Percentiles rank a stretch among this genome's conserved stretches.
These are phyloP conservation scores for Carallia brachiata DNA, from an alignment of 345 rosid species.

Conservation along the genomic window DNA sequence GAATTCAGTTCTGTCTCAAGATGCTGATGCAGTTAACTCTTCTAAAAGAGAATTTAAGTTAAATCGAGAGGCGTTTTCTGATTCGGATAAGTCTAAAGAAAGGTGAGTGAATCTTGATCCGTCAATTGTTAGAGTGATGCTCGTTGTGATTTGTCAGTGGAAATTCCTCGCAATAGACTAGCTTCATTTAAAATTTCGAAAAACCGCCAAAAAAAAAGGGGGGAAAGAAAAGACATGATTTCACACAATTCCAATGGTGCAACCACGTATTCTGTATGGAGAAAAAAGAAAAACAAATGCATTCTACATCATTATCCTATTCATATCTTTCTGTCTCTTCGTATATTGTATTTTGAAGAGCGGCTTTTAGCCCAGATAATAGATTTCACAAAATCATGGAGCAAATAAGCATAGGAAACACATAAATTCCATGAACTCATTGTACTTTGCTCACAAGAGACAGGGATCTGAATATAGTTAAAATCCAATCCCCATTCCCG, in stretches of 20 bases:
- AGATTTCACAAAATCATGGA: not conserved
- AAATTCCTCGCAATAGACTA: no score
- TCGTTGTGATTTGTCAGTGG: slow-evolving; percentile 36
- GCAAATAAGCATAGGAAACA: not conserved
- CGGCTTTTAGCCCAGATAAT: no score
- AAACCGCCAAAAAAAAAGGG: no score
- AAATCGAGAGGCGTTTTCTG: slow-evolving; percentile 22
- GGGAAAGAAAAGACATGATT: no score
- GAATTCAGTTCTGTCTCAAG: slow-evolving; percentile 27
- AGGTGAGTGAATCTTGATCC: slow-evolving; percentile 29
- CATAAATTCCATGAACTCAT: not conserved
- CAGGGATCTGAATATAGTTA: slow-evolving; percentile 79
- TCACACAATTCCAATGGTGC: no score
- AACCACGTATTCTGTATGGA: no score
- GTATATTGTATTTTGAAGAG: no score
- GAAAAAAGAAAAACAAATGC: no score
- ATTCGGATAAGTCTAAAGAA: slow-evolving; percentile 36
- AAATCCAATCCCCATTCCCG: slow-evolving; percentile 98
- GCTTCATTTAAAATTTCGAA: no score
- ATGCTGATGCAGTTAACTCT: slow-evolving; percentile 28
- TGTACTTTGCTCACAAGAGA: slow-evolving; percentile 67
- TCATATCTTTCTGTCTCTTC: no score
- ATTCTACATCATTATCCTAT: no score
- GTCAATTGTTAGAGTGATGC: slow-evolving; percentile 78
- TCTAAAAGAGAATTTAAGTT: slow-evolving; percentile 28